Evolutionary conservation across 2,329 filamentous ascomycete genomes (phyloP).

Genomic region (Colletotrichum truncatum): DNA sequence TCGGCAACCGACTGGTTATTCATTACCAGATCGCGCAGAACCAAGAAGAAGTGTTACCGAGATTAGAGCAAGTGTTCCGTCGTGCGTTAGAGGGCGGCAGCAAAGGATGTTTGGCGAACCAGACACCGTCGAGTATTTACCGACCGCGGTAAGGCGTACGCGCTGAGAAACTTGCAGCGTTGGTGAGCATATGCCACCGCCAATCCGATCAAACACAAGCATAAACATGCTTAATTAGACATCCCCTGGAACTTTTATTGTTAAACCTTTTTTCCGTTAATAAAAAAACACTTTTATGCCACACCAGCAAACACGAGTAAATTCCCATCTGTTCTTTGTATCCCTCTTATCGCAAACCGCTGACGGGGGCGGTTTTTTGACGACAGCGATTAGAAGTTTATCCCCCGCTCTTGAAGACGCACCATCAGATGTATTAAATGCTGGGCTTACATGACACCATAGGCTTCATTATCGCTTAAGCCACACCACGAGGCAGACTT

Average conservation of each 20-base stretch:
- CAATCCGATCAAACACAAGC: background rate
- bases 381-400: background rate
- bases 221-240: background rate
- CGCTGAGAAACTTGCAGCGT: too few species aligned
- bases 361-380: background rate
- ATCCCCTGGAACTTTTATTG: background rate
- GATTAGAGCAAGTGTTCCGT: slow-evolving; percentile 65
- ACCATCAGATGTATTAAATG: background rate
- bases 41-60: slow-evolving; percentile 65
- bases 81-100: slow-evolving; percentile 38
- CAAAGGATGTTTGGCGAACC: background rate
- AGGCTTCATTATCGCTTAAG: background rate
- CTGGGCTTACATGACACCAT: slow-evolving; percentile 7
- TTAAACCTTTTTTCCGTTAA: background rate
- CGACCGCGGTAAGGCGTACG: background rate
- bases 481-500: background rate
- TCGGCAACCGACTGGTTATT: slow-evolving; percentile 53
- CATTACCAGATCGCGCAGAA: slow-evolving; percentile 71
- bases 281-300: too few species aligned
- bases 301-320: too few species aligned
- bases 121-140: slow-evolving; percentile 32
- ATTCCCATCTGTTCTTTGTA: too few species aligned
- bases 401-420: background rate
- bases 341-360: background rate
- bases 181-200: background rate